Base-by-base conservation (phyloP, 2,329 filamentous ascomycete genomes). In the Lizonia empirigonia region DNA sequence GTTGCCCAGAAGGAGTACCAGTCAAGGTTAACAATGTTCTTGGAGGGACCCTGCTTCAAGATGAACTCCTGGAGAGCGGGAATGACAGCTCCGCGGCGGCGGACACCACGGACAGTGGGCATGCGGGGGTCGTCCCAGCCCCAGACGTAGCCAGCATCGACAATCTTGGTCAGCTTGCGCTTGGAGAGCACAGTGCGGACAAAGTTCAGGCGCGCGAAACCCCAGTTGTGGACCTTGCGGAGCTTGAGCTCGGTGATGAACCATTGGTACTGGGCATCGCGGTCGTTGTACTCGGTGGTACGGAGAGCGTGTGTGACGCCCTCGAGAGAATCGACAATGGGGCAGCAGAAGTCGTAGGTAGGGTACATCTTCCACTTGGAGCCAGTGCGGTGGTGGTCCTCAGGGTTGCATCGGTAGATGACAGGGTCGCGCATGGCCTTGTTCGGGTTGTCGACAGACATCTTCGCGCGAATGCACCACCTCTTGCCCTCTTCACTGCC, bases 341-440 rank as follows among this genome's bases (percentile, higher is more conserved):
- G 90, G 74, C 88, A 91, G 58, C 89, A 89, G 69, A 93, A 90
- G 72, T 94, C 90, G 78, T 94, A 94, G 58, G 88, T 93, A 26
- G 89, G 89, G 75, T 93, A 93, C 69, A 91, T 87, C 77, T 92
- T 93, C 88, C 89, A 93, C 55, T 81, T 85, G 50, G 79, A 83
- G 24, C 89, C 89, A 1, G 90, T 94, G 62, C 90, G 85, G 77
- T 94, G 90, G 73, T 94, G 89, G 9, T 78, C 73, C 39, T 81
- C 70, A 5, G 83, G 80, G 68, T 96, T 96, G 83, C 91, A 97
- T 61, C 94, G 87, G 81, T 97, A 97, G 74, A 99, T 95, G 74
- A 97, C 92, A 10, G 94, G 94, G 74, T 99, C 94, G 60, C 94
- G 85, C 84, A 97, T 87, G 44, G 94, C 91, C 77, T 96, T 96